Evolutionary conservation across 192 early-diverging fungal genomes (phyloP).

Genomic region (Coemansia sp.): DNA sequence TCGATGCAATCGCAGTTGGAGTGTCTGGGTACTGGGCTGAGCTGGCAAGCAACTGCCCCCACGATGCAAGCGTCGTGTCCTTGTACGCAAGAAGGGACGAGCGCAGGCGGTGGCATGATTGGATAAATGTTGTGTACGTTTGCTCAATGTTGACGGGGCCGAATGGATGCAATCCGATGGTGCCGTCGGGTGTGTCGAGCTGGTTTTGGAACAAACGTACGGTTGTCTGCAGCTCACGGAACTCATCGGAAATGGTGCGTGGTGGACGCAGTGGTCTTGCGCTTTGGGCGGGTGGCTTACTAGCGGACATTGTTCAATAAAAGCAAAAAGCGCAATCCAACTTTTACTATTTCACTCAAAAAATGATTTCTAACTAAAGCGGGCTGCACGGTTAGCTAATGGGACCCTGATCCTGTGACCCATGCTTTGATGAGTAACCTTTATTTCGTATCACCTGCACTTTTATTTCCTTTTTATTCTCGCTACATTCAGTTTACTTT

Average conservation of each 20-base stretch:
- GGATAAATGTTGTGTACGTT: constrained; percentile 22
- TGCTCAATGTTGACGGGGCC: constrained; percentile 39
- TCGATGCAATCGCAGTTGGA: constrained; percentile 6
- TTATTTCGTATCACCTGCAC: background rate
- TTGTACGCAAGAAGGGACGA: constrained; percentile 28
- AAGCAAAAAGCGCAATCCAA: background rate
- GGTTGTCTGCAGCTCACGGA: constrained; percentile 36
- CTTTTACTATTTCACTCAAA: too few species aligned
- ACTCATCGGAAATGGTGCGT: constrained; percentile 47
- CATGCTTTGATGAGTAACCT: too few species aligned
- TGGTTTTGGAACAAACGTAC: constrained; percentile 37
- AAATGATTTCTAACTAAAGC: background rate
- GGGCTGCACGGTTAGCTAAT: too few species aligned
- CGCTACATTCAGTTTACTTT: background rate
- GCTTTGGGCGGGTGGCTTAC: background rate
- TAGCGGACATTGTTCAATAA: background rate
- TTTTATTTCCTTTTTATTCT: background rate
- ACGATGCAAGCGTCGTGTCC: constrained; percentile 39
- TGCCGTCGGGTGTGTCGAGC: constrained; percentile 33
- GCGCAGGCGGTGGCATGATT: constrained; percentile 35
- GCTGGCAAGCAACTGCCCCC: constrained; percentile 19
- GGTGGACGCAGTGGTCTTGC: constrained; percentile 15
- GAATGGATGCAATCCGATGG: constrained; percentile 39
- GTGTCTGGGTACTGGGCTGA: constrained; percentile 1
- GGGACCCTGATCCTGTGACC: too few species aligned